phyloP scores from a whole-genome alignment of 1,284 basidiomycete genomes.

The Mrakiaceae sp. region DNA sequence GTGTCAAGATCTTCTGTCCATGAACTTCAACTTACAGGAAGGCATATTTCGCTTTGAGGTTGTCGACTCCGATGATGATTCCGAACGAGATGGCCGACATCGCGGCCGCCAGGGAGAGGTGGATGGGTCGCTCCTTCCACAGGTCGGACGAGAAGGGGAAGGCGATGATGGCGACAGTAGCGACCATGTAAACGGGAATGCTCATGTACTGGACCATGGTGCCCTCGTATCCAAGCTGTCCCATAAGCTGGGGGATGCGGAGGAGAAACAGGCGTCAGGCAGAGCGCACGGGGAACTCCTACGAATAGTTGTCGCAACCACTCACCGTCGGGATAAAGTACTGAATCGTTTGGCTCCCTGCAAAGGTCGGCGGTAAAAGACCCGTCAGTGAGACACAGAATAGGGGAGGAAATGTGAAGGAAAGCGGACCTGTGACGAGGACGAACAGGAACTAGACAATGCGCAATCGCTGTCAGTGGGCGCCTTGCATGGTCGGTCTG shows the following conservation, averaged over 20 bases:
- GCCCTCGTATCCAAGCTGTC: conserved; percentile 1
- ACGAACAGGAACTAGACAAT: conserved; percentile 33
- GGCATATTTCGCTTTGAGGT: conserved; percentile 37
- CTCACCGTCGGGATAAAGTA: conserved; percentile 39
- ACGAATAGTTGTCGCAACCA: neutral
- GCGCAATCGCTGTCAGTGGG: conserved; percentile 18
- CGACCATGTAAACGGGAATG: conserved; percentile 29
- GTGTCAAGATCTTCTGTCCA: conserved; percentile 10
- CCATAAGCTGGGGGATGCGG: neutral
- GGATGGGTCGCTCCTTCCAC: conserved; percentile 33
- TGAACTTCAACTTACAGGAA: conserved; percentile 41
- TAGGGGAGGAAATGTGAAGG: conserved; percentile 18
- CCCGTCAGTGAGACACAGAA: conserved; percentile 18
- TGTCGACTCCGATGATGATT: conserved; percentile 31
- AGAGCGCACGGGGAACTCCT: neutral
- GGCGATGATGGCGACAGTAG: conserved; percentile 31
- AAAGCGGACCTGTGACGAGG: conserved; percentile 17
- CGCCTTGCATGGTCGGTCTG: neutral
- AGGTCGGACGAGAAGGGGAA: conserved; percentile 38
- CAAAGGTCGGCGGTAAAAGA: conserved; percentile 23
- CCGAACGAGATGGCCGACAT: conserved; percentile 35
- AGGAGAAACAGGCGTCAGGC: neutral
- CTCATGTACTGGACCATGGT: conserved; percentile 25
- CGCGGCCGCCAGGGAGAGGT: conserved; percentile 28
- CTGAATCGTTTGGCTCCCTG: conserved; percentile 39